Base-by-base conservation (phyloP, 768 basidiomycete genomes). In the Albatrellus ellisii region DNA sequence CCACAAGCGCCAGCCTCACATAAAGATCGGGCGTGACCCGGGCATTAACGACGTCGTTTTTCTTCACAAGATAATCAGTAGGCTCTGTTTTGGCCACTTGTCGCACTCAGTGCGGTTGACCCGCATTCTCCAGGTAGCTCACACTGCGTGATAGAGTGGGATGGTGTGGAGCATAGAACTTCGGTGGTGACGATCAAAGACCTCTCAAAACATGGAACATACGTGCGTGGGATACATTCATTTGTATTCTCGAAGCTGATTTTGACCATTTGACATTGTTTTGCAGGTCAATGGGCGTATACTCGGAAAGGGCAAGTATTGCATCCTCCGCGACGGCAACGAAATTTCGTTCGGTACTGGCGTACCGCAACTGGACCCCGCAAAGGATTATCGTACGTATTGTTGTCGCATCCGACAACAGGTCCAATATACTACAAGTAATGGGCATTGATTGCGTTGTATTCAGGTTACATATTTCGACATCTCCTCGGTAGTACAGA, bases 281-380 rank as follows among this genome's bases (percentile, higher is more conserved):
- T 6, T 36, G 10, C n/a, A 86, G 84, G 74, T 86, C 52, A 85
- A 83, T 51, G 73, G 74, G 24, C 59, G 59, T 29, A 75, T 73
- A 57, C 68, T 92, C 42, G 77, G 72, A 27, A 75, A 69, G 51
- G 66, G 65, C 29, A 59, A 65, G 8, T 65, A 67, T 41, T 62
- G 69, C 27, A 62, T 85, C 33, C 62, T 92, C 37, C 69, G 67
- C 10, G 77, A 86, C 46, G 90, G 91, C 6, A 85, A 86, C 55
- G 88, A 91, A 59, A 72, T 98, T 51, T 79, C 84, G 6, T 83
- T 98, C 50, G 92, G 92, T 6, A 73, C 73, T 9, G 62, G 58
- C 10, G 52, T 56, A 14, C 66, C 67, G 20, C 75, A 70, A 52
- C 58, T 55, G 36, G 61, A 63, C 38, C 69, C 50, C 25, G 63